These are phyloP conservation scores for Camellia lanceoleosa DNA, from an alignment of 148 eudicot species.

Conservation along the genomic window DNA sequence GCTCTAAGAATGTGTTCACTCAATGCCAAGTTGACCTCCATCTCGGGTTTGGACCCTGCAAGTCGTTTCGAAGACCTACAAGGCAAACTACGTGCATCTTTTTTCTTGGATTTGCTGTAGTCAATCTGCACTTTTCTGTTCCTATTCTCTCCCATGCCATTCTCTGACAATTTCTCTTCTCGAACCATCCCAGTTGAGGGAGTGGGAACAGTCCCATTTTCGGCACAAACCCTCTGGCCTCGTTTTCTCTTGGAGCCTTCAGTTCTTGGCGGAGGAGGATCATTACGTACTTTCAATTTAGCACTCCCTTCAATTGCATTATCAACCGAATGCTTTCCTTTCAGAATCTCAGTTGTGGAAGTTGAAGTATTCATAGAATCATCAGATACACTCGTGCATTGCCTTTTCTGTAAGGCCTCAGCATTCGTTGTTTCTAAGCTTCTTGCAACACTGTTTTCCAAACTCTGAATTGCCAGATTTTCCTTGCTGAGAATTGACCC, in stretches of 20 bases:
- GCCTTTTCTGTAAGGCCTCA: constrained; percentile 6
- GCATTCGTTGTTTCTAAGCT: neutral
- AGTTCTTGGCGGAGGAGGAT: constrained; percentile 6
- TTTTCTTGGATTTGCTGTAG: constrained; percentile 40
- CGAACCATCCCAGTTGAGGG: constrained; percentile 12
- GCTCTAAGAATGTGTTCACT: constrained; percentile 36
- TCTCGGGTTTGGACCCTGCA: constrained; percentile 37
- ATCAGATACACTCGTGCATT: constrained; percentile 3
- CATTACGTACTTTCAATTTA: constrained; percentile 11
- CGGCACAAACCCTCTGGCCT: neutral
- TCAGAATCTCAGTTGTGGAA: neutral
- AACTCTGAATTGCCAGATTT: constrained; percentile 3
- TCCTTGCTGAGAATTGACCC: constrained; percentile 51
- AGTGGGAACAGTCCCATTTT: constrained; percentile 16
- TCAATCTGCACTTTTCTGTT: constrained; percentile 21
- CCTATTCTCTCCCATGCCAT: constrained; percentile 15
- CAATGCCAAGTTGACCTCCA: constrained; percentile 18
- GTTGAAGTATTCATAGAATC: neutral
- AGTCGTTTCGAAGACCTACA: constrained; percentile 58
- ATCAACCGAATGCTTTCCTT: neutral
- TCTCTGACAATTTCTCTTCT: constrained; percentile 18
- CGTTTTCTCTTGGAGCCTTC: constrained; percentile 14
- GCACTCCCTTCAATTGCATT: constrained; percentile 6
- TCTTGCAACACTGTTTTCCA: neutral
- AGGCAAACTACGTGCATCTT: constrained; percentile 21